Conservation (phyloP, 352 stramenopile genomes). For the Globisporangium abappressorium region DNA sequence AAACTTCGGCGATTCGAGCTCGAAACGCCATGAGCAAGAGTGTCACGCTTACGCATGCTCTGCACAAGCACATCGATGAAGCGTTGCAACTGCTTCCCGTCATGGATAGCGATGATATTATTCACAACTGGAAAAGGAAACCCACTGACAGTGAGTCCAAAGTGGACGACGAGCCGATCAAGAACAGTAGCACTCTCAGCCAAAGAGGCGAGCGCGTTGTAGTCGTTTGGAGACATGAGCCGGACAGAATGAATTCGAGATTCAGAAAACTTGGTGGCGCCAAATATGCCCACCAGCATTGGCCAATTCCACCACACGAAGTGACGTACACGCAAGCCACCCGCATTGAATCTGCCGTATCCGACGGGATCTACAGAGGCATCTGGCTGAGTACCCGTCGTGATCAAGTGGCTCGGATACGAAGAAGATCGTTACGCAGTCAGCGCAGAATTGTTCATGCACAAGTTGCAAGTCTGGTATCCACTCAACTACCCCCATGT, state of each 20-base stretch:
- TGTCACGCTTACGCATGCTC: too few relatives aligned
- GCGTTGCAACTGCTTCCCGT: too few relatives aligned
- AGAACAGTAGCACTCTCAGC: too few relatives aligned
- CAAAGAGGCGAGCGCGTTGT: too few relatives aligned
- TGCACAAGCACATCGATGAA: too few relatives aligned
- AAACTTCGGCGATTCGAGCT: too few relatives aligned
- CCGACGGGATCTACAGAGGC: not conserved
- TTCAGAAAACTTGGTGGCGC: not conserved
- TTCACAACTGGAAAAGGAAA: too few relatives aligned
- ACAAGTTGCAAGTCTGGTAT: constrained; percentile 10
- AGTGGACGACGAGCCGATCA: too few relatives aligned
- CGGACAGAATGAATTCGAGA: not conserved
- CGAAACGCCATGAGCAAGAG: too few relatives aligned
- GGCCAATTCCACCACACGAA: not conserved
- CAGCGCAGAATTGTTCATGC: not conserved
- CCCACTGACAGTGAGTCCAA: too few relatives aligned
- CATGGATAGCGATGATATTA: too few relatives aligned
- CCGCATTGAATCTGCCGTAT: not conserved
- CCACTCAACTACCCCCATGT: constrained; percentile 12
- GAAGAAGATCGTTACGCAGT: not conserved
- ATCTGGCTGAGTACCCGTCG: not conserved
- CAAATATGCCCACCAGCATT: not conserved
- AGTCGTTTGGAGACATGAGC: too few relatives aligned
- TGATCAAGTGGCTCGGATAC: constrained; percentile 6
- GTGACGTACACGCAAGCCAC: not conserved